phyloP scores from a whole-genome alignment of 192 early-diverging fungal species.

The Cladochytrium replicatum region DNA sequence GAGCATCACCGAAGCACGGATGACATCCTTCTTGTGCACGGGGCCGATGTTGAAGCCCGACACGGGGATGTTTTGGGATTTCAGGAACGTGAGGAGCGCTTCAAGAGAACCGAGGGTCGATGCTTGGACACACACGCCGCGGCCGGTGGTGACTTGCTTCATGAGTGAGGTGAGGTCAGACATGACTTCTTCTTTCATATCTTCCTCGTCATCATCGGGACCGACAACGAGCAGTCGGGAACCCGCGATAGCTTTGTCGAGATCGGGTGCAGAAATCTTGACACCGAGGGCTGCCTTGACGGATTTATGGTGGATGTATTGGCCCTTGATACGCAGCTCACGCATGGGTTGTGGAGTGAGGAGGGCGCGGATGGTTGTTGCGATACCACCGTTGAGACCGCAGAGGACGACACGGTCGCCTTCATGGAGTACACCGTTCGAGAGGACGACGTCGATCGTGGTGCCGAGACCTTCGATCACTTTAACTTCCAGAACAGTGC shows the following conservation, averaged over 20 bases:
- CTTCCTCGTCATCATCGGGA: conserved; percentile 93
- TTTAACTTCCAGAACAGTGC: conserved; percentile 98
- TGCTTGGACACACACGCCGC: conserved; percentile 96
- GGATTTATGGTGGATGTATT: conserved; percentile 90
- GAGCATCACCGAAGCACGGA: conserved; percentile 82
- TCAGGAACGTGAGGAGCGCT: conserved; percentile 89
- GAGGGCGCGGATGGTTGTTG: conserved; percentile 83
- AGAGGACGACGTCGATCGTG: conserved; percentile 92
- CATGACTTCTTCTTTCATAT: conserved; percentile 89
- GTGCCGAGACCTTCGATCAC: conserved; percentile 97
- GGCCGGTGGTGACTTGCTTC: conserved; percentile 67
- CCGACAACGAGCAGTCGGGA: conserved; percentile 87
- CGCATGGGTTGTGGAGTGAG: conserved; percentile 98
- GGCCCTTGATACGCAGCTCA: conserved; percentile 93
- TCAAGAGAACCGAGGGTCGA: conserved; percentile 96
- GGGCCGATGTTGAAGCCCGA: conserved; percentile 95
- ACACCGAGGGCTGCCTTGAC: conserved; percentile 96
- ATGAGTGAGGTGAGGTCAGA: conserved; percentile 69
- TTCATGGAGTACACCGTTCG: conserved; percentile 89
- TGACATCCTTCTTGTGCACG: conserved; percentile 95
- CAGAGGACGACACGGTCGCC: conserved; percentile 94
- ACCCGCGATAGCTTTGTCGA: conserved; percentile 95
- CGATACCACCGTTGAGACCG: conserved; percentile 89
- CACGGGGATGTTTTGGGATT: conserved; percentile 85
- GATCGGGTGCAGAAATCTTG: conserved; percentile 86